Evolutionary conservation across 495 filamentous ascomycete species (phyloP), one percentile per base, ranked within the genome.

Genomic region (Daldinia bambusicola): DNA sequence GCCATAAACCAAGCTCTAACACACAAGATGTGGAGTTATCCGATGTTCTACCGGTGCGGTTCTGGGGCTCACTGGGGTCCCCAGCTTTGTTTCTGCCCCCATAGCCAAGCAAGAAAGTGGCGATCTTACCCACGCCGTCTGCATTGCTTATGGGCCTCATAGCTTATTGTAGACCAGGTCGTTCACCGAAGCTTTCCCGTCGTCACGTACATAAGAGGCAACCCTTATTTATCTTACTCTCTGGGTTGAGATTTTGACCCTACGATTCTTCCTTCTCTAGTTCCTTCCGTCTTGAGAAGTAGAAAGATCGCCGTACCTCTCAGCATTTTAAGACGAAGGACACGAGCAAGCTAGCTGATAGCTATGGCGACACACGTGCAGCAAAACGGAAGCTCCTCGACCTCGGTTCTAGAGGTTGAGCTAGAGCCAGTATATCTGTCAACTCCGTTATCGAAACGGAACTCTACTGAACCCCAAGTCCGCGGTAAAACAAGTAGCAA

Each of bases 321-420:
- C 6, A 16, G 4, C 14, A 1, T 45, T 12, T n/a, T 6, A 43
- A 14, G 55, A 59, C 34, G 18, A 34, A 45, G 38, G 3, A 32
- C 43, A 13, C 12, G 38, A 34, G n/a, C 16, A 26, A 22, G n/a
- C 12, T 3, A 20, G 9, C 8, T 50, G 45, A 18, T 9, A 16
- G 22, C 41, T 8, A 75, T 75, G 75, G 36, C 67, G 22, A 63
- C 63, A 22, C 71, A 40, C 20, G 31, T 57, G 22, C 67, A 71
- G 16, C 69, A 70, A 13, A 72, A 68, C 50, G 60, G 69, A 8
- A 41, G 67, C 57, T 72, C 72, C 43, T 69, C 67, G 48, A 75
- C 75, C 40, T 69, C 70, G 5, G 73, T 75, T 41, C 57, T 75
- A 41, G 73, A 77, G 67, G 59, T 75, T 43, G 73, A 77, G 67